A percentile compares a stretch with the other conserved stretches of the same genome.
Evolutionary conservation across 2,329 filamentous ascomycete species (phyloP).

Genomic region (Exophiala spinifera): DNA sequence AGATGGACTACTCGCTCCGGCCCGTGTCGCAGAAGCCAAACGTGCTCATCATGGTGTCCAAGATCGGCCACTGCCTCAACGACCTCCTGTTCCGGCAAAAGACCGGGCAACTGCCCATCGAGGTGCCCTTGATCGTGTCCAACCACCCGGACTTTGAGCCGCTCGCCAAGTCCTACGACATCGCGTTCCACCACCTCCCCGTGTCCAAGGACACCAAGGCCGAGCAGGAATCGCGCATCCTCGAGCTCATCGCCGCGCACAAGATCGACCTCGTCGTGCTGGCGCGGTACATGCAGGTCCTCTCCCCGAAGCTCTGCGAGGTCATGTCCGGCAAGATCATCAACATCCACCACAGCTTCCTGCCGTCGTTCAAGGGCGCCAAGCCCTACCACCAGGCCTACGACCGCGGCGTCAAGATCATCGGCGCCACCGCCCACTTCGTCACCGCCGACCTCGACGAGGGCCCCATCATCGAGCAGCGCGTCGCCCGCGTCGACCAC

Average conservation of each 20-base stretch:
- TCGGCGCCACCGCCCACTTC: constrained; percentile 81
- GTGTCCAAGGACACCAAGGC: constrained; percentile 75
- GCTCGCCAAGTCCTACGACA: constrained; percentile 69
- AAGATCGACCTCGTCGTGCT: constrained; percentile 75
- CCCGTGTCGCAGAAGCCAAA: constrained; percentile 67
- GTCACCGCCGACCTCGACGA: constrained; percentile 82
- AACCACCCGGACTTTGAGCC: constrained; percentile 73
- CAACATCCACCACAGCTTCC: constrained; percentile 87
- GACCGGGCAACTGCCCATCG: constrained; percentile 69
- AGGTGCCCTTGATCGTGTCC: constrained; percentile 74
- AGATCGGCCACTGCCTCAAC: constrained; percentile 82
- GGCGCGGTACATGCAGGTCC: constrained; percentile 84
- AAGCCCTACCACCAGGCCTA: constrained; percentile 87
- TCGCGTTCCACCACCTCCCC: constrained; percentile 77
- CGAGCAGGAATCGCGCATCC: constrained; percentile 67
- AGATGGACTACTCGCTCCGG: constrained; percentile 69
- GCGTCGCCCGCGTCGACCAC: constrained; percentile 73
- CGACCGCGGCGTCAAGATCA: constrained; percentile 83
- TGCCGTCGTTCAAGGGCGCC: constrained; percentile 83
- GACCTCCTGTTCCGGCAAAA: constrained; percentile 77
- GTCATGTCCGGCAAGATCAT: constrained; percentile 84
- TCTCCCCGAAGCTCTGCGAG: constrained; percentile 69
- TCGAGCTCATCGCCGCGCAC: constrained; percentile 67
- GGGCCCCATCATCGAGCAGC: constrained; percentile 84
- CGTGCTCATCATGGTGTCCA: constrained; percentile 84